Conservation (phyloP, 305 asterid genomes). For the Coffea humblotiana region DNA sequence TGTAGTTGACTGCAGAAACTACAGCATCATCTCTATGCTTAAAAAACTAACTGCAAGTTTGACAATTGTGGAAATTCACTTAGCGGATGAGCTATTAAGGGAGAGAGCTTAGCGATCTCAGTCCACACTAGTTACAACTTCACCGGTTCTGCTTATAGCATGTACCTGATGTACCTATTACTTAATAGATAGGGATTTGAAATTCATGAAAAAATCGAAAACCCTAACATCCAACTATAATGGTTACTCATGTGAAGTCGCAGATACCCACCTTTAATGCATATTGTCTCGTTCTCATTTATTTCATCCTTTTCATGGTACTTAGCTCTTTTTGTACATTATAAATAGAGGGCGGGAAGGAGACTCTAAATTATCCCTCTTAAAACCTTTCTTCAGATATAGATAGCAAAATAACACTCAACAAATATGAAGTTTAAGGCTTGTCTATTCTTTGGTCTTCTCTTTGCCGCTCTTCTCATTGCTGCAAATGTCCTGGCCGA, state of each 20-base stretch:
- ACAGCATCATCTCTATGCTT: neutral
- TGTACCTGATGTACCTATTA: neutral
- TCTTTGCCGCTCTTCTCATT: slow-evolving; percentile 7
- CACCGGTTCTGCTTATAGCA: neutral
- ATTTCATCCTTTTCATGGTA: neutral
- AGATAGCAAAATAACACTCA: neutral
- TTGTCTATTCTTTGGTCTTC: slow-evolving; percentile 9
- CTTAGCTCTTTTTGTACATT: neutral
- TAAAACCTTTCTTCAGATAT: neutral
- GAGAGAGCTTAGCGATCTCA: neutral
- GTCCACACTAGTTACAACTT: neutral
- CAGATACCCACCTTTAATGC: neutral
- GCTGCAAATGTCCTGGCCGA: slow-evolving; percentile 7
- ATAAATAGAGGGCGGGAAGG: slow-evolving; percentile 5
- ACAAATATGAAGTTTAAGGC: slow-evolving; percentile 14
- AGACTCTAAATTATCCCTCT: neutral
- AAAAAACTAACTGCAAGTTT: neutral
- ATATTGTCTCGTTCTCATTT: neutral
- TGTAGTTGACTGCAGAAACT: neutral
- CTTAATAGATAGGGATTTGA: neutral
- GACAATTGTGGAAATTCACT: no score
- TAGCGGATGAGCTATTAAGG: no score
- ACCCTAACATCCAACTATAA: slow-evolving; percentile 16
- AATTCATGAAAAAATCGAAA: neutral
- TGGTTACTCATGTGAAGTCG: neutral